Conservation (phyloP, 768 basidiomycete species). For the Suillus tomentosus region DNA sequence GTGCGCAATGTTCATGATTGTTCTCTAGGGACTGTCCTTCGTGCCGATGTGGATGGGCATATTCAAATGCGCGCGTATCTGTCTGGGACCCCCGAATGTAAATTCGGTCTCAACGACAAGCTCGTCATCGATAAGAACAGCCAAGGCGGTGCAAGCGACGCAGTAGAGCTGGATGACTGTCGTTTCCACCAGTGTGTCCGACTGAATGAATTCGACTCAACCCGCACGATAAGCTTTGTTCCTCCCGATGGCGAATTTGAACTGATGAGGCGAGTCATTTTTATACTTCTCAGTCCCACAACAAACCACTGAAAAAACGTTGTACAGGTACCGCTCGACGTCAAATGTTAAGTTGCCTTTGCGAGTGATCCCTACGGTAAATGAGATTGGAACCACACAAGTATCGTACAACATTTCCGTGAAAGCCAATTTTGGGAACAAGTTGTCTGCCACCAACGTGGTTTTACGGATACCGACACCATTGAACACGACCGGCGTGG, state of each 20-base stretch:
- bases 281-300: slow-evolving; percentile 6
- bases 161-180: slow-evolving; percentile 97
- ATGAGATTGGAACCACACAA: slow-evolving; percentile 88
- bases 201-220: slow-evolving; percentile 91
- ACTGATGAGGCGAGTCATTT: slow-evolving; percentile 77
- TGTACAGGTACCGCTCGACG: slow-evolving; percentile 86
- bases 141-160: slow-evolving; percentile 56
- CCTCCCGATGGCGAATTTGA: slow-evolving; percentile 99
- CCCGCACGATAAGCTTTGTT: slow-evolving; percentile 93
- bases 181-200: slow-evolving; percentile 99
- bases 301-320: slow-evolving; percentile 5
- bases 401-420: slow-evolving; percentile 90
- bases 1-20: slow-evolving; percentile 9
- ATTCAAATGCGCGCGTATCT: slow-evolving; percentile 98
- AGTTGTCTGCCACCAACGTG: slow-evolving; percentile 91
- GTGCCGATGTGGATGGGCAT: slow-evolving; percentile 98
- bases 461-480: slow-evolving; percentile 95
- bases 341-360: slow-evolving; percentile 95
- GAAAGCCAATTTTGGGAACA: slow-evolving; percentile 87
- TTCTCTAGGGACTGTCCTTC: slow-evolving; percentile 72
- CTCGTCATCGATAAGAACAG: slow-evolving; percentile 88
- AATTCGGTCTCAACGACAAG: slow-evolving; percentile 98
- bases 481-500: slow-evolving; percentile 88
- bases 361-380: slow-evolving; percentile 86
- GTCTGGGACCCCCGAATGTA: slow-evolving; percentile 96